Conservation (phyloP, 2,329 filamentous ascomycete species). For the Beauveria brongniartii region DNA sequence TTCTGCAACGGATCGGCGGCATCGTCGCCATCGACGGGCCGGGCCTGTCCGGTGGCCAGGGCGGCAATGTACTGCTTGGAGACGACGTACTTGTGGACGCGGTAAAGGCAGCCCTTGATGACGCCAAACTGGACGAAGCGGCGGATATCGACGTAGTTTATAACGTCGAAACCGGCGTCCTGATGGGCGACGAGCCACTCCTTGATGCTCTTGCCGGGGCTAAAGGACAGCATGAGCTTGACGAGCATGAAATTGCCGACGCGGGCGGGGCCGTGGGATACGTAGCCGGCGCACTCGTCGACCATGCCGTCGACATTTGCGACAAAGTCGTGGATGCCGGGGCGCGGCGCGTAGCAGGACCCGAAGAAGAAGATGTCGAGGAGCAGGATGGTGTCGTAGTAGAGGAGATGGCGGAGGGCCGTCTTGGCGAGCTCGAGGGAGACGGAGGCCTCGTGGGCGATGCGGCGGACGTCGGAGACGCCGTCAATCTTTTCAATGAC, state of each 20-base stretch:
- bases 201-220: slow-evolving; percentile 73
- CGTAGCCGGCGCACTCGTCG: slow-evolving; percentile 81
- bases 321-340: slow-evolving; percentile 72
- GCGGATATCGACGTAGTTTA: slow-evolving; percentile 76
- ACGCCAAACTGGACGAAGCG: slow-evolving; percentile 92
- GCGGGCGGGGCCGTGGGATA: slow-evolving; percentile 44
- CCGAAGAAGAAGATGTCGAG: slow-evolving; percentile 94
- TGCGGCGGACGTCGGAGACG: slow-evolving; percentile 79
- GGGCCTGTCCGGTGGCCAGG: slow-evolving; percentile 45
- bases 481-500: slow-evolving; percentile 86
- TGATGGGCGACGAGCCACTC: slow-evolving; percentile 78
- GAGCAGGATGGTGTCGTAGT: slow-evolving; percentile 84
- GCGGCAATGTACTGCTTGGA: slow-evolving; percentile 53
- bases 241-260: slow-evolving; percentile 60
- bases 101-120: slow-evolving; percentile 89
- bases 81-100: slow-evolving; percentile 85
- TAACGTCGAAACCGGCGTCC: slow-evolving; percentile 53
- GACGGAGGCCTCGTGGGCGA: slow-evolving; percentile 77
- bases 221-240: slow-evolving; percentile 77
- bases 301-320: slow-evolving; percentile 66
- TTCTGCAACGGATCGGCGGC: slow-evolving; percentile 46
- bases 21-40: slow-evolving; percentile 24
- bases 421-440: slow-evolving; percentile 80
- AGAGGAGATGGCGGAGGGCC: slow-evolving; percentile 80
- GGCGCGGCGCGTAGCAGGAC: slow-evolving; percentile 77